Evolutionary conservation across 1,284 basidiomycete genomes (phyloP).

Genomic region (Leccinum griseonigrum): DNA sequence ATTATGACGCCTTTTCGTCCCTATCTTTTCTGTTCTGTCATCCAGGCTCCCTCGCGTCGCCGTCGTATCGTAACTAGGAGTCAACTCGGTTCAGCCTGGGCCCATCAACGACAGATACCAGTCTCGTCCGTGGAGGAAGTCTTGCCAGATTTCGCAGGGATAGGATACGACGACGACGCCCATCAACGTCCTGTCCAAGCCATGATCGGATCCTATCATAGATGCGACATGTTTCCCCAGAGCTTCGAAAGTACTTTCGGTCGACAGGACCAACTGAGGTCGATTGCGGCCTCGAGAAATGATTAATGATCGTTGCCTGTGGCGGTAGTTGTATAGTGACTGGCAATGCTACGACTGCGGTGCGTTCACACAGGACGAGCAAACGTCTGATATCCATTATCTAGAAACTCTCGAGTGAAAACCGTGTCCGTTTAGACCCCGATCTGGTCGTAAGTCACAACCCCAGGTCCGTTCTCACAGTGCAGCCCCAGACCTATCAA

Average conservation of each 20-base stretch:
- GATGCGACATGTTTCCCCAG: not conserved
- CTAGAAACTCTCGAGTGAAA: not conserved
- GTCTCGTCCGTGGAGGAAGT: not conserved
- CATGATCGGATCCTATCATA: constrained; percentile 1
- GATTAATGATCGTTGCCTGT: constrained; percentile 20
- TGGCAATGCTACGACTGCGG: not conserved
- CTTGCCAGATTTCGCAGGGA: not conserved
- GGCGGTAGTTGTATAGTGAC: constrained; percentile 8
- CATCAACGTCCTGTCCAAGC: not conserved
- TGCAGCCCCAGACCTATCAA: not conserved
- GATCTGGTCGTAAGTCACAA: constrained; percentile 8
- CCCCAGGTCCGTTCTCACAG: constrained; percentile 23
- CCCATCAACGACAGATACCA: not conserved
- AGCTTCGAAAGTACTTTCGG: not conserved
- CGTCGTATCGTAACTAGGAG: not conserved
- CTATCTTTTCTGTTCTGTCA: not conserved
- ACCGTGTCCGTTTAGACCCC: constrained; percentile 6
- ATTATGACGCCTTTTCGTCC: not conserved
- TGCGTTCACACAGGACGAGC: not conserved
- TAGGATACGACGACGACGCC: not conserved
- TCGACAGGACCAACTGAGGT: constrained; percentile 9
- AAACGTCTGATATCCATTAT: not conserved
- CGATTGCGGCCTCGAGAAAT: constrained; percentile 4
- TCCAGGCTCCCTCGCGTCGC: not conserved
- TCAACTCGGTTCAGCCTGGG: not conserved